A percentile compares a stretch with the other conserved stretches of the same genome.
phyloP scores from a whole-genome alignment of 2,329 filamentous ascomycete species.

The Venturia asperata region DNA sequence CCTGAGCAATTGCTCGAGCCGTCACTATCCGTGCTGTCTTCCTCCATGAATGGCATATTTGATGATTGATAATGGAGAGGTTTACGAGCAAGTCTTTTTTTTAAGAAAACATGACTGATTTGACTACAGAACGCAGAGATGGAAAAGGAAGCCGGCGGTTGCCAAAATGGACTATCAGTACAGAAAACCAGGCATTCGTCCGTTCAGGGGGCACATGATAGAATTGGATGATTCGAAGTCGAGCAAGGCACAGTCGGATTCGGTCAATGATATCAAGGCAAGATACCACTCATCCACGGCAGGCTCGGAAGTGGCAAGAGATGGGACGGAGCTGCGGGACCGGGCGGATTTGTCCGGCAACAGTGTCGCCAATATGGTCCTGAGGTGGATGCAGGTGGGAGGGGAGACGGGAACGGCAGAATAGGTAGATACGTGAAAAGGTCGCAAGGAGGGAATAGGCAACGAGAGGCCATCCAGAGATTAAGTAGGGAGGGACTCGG shows the following conservation, averaged over 20 bases:
- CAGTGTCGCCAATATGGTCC: not conserved
- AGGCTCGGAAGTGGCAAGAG: not conserved
- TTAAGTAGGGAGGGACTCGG: not conserved
- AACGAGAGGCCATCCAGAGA: not conserved
- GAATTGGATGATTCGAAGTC: not conserved
- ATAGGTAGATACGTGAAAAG: not conserved
- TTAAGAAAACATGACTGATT: conserved; percentile 6
- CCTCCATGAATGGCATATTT: conserved; percentile 11
- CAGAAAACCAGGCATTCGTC: not conserved
- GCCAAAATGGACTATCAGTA: not conserved
- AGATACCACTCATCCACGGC: not conserved
- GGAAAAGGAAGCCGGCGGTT: not conserved
- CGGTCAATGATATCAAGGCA: conserved; percentile 1
- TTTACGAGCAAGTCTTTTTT: not conserved
- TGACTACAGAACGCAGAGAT: not conserved
- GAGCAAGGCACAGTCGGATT: not conserved
- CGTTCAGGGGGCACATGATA: not conserved
- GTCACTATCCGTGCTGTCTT: conserved; percentile 6
- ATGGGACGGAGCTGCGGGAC: too few relatives aligned
- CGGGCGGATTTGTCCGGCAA: not conserved
- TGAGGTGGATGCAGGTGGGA: not conserved
- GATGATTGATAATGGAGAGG: not conserved
- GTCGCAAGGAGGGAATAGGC: not conserved
- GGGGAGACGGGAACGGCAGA: not conserved
- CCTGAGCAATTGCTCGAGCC: not conserved